Evolutionary conservation across 106 monocot genomes (phyloP).

Genomic region (Dactylorhiza incarnata): DNA sequence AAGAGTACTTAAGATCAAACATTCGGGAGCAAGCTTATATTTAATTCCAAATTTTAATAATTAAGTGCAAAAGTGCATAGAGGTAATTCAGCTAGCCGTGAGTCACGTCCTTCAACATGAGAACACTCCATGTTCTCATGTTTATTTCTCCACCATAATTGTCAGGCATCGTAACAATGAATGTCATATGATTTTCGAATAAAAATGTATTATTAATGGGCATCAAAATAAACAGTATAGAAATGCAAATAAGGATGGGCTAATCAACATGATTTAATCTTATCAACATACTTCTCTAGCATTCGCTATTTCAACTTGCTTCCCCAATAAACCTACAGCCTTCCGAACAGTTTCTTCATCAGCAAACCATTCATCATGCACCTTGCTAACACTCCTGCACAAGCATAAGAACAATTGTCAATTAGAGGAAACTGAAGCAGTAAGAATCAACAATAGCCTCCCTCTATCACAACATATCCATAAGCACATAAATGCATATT

Average conservation of each 20-base stretch:
- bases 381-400: constrained; percentile 54
- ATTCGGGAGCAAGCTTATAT: no score
- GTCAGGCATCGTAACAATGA: not conserved
- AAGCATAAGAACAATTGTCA: constrained; percentile 1
- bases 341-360: constrained; percentile 60
- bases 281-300: constrained; percentile 35
- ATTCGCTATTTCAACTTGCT: constrained; percentile 27
- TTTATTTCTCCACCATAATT: no score
- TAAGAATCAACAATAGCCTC: not conserved
- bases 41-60: no score
- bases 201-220: not conserved
- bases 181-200: not conserved
- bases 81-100: no score
- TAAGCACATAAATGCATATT: not conserved
- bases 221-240: not conserved
- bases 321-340: constrained; percentile 47
- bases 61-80: no score
- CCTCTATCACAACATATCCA: not conserved
- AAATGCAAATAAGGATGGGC: not conserved
- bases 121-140: no score
- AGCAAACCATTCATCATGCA: constrained; percentile 72
- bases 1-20: no score
- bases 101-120: no score
- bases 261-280: not conserved
- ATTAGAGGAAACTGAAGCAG: not conserved